Evolutionary conservation across 306 rosid species (phyloP), one percentile per base, ranked within the genome.

Genomic region (Vicia faba): DNA sequence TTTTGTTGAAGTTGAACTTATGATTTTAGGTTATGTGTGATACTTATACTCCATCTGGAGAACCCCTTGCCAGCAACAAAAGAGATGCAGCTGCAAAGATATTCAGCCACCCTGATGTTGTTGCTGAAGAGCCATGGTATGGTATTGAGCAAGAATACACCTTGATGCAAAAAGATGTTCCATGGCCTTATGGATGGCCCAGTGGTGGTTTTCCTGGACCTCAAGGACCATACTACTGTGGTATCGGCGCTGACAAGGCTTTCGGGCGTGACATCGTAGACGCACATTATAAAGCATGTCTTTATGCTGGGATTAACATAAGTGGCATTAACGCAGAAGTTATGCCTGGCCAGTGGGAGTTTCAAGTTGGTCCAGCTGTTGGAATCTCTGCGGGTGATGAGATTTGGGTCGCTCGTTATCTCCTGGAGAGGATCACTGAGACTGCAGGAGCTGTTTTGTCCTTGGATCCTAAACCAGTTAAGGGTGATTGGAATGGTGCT

Each of bases 341-440:
- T 53, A 89, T 92, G 98, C 98, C 98, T 0, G 95, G 96, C 12
- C 98, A 92, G 93, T 92, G 98, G 98, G 98, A 92, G 50, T 92
- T 84, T 61, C 98, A 92, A 92, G 98, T 92, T 76, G 98, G 98
- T 69, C 98, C 98, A 4, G 31, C 89, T 0, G 87, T 86, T 13
- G 98, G 98, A 19, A 86, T 92, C 33, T 84, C 96, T 28, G 85
- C 96, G 11, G 96, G 81, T 55, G 98, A 92, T 33, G 95, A 92
- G 62, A 3, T 92, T 61, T 92, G 96, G 98, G 82, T 70, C 48
- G 88, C 98, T 74, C 96, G 98, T 65, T 92, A 81, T 81, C 83
- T 92, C 70, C 76, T 92, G 75, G 98, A 89, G 98, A 92, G 98
- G 85, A 87, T 92, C 59, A 84, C 91, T 15, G 98, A 92, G 74